A percentile compares a stretch with the other conserved stretches of the same genome.
Conservation (phyloP, 2,329 filamentous ascomycete species). For the Fusarium nanum region DNA sequence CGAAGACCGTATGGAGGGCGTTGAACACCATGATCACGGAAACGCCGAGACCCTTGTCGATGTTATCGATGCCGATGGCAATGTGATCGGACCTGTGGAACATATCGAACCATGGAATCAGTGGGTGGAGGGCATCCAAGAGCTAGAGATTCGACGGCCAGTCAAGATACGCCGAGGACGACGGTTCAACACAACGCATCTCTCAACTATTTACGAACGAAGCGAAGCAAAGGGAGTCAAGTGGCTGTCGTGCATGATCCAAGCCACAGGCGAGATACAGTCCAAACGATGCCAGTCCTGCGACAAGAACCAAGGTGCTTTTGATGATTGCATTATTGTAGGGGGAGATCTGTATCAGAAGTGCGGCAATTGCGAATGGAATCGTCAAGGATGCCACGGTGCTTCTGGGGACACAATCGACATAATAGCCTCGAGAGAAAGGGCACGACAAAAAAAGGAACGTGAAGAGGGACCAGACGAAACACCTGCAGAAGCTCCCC, state of each 20-base stretch:
- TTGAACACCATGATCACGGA: constrained; percentile 28
- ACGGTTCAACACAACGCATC: constrained; percentile 55
- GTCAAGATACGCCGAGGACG: constrained; percentile 57
- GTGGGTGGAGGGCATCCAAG: constrained; percentile 54
- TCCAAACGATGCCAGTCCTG: constrained; percentile 56
- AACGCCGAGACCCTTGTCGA: constrained; percentile 47
- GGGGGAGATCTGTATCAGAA: constrained; percentile 57
- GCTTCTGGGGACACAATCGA: constrained; percentile 45
- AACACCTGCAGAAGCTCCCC: not conserved
- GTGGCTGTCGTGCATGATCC: constrained; percentile 63
- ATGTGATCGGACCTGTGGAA: constrained; percentile 53
- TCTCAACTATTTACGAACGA: constrained; percentile 57
- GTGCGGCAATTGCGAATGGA: constrained; percentile 66
- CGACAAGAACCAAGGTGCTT: constrained; percentile 57
- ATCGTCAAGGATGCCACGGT: constrained; percentile 53
- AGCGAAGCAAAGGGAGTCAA: constrained; percentile 57
- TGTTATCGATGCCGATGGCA: constrained; percentile 54
- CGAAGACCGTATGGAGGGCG: constrained; percentile 37
- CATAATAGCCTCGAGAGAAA: constrained; percentile 28
- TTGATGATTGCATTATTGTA: constrained; percentile 59
- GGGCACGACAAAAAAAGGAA: constrained; percentile 28
- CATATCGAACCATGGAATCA: constrained; percentile 55
- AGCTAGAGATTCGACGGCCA: constrained; percentile 53
- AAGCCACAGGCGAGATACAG: constrained; percentile 60
- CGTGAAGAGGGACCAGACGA: constrained; percentile 7